Base-by-base conservation (phyloP, 2,329 filamentous ascomycete species). In the Fusarium odoratissimum region DNA sequence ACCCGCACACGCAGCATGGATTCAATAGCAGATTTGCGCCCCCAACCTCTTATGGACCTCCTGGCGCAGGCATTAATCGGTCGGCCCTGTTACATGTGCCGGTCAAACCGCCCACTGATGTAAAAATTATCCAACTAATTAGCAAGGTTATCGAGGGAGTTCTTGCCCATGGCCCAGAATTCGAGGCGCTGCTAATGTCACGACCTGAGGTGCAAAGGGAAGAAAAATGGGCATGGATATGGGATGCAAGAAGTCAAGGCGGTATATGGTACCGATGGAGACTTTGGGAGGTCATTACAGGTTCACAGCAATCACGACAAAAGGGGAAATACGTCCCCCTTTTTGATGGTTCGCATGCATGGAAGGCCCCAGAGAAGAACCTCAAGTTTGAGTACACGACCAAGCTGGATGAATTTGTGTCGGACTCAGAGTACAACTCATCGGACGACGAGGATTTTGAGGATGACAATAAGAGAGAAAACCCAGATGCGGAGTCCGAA, bases 241-340 rank as follows among this genome's bases (percentile, higher is more conserved):
- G 94, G 91, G 92, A 98, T 80, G 89, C 95, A 25, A 89, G 91
- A 73, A 95, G 91, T 77, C 86, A 88, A 70, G 95, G 91, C 31
- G 95, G 92, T 21, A 89, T 97, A 21, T 99, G 95, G 88, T 98
- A 98, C 81, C 91, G 96, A 46, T 98, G 94, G 93, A 90, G 94
- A 48, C 79, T 98, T 48, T 98, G 95, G 93, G 91, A 96, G 75
- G 87, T 95, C 13, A 85, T 95, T n/a, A 95, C 93, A 2, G 91
- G 91, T 8, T 86, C 87, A 2, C 84, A 87, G 45, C 79, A 84
- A 7, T 82, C 81, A 21, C 79, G 80, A 19, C 82, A 83, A 7
- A 84, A 86, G 73, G 84, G 84, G 48, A 89, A 87, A 72, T 90
- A 89, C 60, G 74, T 92, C 25, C 87, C 89, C 2, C 83, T 97